phyloP scores from a whole-genome alignment of 2,329 filamentous ascomycete genomes.

The Exserohilum rostratum region DNA sequence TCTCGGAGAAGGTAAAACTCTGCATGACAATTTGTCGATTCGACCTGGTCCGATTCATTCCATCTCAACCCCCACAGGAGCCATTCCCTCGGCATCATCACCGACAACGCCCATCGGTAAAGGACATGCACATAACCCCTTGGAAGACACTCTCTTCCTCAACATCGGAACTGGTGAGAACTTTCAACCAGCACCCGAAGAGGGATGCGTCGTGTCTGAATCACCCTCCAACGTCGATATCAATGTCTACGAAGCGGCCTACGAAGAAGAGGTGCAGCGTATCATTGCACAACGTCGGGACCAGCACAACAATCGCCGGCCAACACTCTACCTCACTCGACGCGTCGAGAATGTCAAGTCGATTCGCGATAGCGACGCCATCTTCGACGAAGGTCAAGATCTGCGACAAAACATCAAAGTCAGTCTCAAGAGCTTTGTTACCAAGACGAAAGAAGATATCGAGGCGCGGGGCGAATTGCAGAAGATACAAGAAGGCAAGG shows the following conservation, averaged over 20 bases:
- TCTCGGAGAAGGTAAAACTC: slow-evolving; percentile 33
- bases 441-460: slow-evolving; percentile 43
- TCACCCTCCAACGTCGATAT: slow-evolving; percentile 84
- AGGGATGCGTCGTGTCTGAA: slow-evolving; percentile 70
- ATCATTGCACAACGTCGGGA: slow-evolving; percentile 62
- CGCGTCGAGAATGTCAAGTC: slow-evolving; percentile 55
- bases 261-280: slow-evolving; percentile 78
- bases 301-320: slow-evolving; percentile 32
- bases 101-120: slow-evolving; percentile 48
- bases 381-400: slow-evolving; percentile 40
- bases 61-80: slow-evolving; percentile 23
- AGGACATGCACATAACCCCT: slow-evolving; percentile 67
- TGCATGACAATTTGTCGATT: slow-evolving; percentile 40
- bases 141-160: slow-evolving; percentile 71
- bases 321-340: slow-evolving; percentile 64
- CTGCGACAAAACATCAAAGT: slow-evolving; percentile 37
- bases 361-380: slow-evolving; percentile 41
- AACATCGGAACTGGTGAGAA: slow-evolving; percentile 73
- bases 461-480: slow-evolving; percentile 41
- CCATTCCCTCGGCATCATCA: slow-evolving; percentile 17
- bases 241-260: slow-evolving; percentile 87
- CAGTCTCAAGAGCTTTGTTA: slow-evolving; percentile 45
- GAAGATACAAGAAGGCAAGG: slow-evolving; percentile 42
- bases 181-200: slow-evolving; percentile 43
- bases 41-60: slow-evolving; percentile 36